These are phyloP conservation scores for Barnettozyma californica DNA, from an alignment of 805 yeast species.

Conservation along the genomic window DNA sequence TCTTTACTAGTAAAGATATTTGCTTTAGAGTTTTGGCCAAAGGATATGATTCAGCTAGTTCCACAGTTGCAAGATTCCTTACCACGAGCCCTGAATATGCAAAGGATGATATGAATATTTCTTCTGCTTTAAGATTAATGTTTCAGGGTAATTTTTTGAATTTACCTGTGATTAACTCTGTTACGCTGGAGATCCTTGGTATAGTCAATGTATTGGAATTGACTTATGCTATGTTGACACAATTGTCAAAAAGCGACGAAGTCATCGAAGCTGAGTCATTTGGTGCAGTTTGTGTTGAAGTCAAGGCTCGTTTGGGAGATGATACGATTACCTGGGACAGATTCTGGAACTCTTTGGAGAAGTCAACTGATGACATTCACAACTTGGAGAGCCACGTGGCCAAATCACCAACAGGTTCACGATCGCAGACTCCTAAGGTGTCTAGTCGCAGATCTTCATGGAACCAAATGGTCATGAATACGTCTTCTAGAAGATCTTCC, in stretches of 20 bases:
- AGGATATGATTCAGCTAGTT: constrained; percentile 30
- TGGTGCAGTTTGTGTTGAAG: constrained; percentile 19
- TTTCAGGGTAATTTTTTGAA: constrained; percentile 42
- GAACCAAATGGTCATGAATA: constrained; percentile 12
- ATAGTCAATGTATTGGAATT: constrained; percentile 39
- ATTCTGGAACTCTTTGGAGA: constrained; percentile 29
- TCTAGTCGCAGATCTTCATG: constrained; percentile 18
- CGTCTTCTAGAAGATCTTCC: constrained; percentile 19
- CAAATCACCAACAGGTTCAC: constrained; percentile 19
- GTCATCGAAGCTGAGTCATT: constrained; percentile 17
- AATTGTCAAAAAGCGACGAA: constrained; percentile 27
- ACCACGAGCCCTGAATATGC: constrained; percentile 45
- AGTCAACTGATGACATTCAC: constrained; percentile 25
- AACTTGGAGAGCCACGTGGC: constrained; percentile 21
- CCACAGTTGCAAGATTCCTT: constrained; percentile 38
- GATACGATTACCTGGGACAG: constrained; percentile 27
- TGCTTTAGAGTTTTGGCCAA: constrained; percentile 37
- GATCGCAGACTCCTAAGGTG: constrained; percentile 20
- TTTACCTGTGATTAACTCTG: constrained; percentile 34
- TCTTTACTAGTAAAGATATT: constrained; percentile 41
- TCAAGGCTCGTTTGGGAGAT: constrained; percentile 21
- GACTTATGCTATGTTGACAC: constrained; percentile 36
- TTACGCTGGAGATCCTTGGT: constrained; percentile 29
- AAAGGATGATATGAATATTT: constrained; percentile 32
- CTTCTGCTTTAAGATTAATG: constrained; percentile 40